Percentiles rank a stretch among this genome's conserved stretches.
These are phyloP conservation scores for Salix purpurea DNA, from an alignment of 345 rosid genomes.

Conservation along the genomic window DNA sequence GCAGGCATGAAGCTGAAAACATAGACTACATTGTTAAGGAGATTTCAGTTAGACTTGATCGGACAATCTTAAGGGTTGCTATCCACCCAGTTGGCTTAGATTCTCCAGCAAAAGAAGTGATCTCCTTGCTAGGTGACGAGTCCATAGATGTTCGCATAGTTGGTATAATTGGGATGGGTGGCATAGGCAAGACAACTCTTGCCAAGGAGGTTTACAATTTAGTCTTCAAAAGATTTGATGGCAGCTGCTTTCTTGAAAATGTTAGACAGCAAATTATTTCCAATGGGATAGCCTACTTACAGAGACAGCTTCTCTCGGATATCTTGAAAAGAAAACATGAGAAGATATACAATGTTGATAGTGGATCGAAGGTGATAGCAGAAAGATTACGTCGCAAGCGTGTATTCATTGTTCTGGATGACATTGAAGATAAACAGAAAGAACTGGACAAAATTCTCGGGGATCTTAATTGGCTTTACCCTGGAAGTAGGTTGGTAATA, in stretches of 20 bases:
- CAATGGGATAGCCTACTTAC: conserved; percentile 12
- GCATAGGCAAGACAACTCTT: conserved; percentile 17
- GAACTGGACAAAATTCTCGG: neutral
- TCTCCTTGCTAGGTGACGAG: neutral
- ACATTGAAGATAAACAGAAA: neutral
- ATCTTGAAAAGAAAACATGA: neutral
- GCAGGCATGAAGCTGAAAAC: conserved; percentile 7
- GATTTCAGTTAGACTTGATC: neutral
- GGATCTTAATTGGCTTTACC: conserved; percentile 3
- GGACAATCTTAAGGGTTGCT: neutral
- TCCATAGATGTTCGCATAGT: conserved; percentile 1
- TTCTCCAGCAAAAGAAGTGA: neutral
- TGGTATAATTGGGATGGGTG: conserved; percentile 24
- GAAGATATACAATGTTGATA: neutral
- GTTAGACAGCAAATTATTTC: conserved; percentile 1
- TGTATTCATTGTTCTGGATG: conserved; percentile 14
- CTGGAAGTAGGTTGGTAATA: conserved; percentile 21
- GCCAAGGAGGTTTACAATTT: conserved; percentile 14
- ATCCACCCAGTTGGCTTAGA: conserved; percentile 2
- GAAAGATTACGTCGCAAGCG: neutral
- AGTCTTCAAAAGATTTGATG: conserved; percentile 2
- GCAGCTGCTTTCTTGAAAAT: conserved; percentile 22
- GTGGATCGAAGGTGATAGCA: neutral
- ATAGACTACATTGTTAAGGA: conserved; percentile 4
- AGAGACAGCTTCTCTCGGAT: conserved; percentile 13